A percentile compares a stretch with the other conserved stretches of the same genome.
These are phyloP conservation scores for Aquilaria sinensis DNA, from an alignment of 345 rosid genomes.

Conservation along the genomic window DNA sequence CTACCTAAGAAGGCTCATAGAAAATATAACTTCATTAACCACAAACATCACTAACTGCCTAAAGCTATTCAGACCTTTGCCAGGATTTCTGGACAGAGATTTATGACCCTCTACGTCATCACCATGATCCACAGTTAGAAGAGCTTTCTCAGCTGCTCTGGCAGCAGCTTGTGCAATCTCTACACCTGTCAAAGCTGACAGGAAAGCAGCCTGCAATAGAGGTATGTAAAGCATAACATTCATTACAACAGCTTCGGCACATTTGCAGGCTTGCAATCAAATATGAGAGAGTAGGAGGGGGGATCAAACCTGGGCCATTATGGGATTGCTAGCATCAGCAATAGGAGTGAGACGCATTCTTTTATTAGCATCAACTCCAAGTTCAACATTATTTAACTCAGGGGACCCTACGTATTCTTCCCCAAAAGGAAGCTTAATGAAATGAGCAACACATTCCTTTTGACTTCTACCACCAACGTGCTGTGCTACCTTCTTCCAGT, in stretches of 20 bases:
- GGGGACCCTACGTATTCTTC: constrained; percentile 47
- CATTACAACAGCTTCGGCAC: neutral
- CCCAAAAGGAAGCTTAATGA: constrained; percentile 84
- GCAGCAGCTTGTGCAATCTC: constrained; percentile 85
- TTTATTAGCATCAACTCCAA: constrained; percentile 40
- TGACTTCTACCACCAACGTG: constrained; percentile 79
- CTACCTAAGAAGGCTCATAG: too few species aligned
- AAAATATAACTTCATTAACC: too few species aligned
- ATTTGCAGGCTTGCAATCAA: too few species aligned
- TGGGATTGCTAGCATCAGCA: constrained; percentile 97
- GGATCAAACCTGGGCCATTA: constrained; percentile 77
- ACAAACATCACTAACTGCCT: neutral
- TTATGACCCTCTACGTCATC: constrained; percentile 3
- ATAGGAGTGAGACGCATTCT: constrained; percentile 66
- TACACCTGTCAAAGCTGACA: constrained; percentile 83
- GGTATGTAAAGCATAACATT: neutral
- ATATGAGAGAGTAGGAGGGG: too few species aligned
- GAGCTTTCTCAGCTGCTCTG: constrained; percentile 54
- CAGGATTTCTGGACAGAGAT: constrained; percentile 22
- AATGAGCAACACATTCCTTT: constrained; percentile 76
- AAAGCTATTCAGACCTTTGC: constrained; percentile 30
- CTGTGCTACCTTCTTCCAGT: constrained; percentile 86
- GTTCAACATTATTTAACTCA: constrained; percentile 30
- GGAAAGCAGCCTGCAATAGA: constrained; percentile 71
- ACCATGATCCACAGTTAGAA: constrained; percentile 35